Conservation (phyloP, 169 alveolate genomes). For the Ichthyophthirius multifiliis region DNA sequence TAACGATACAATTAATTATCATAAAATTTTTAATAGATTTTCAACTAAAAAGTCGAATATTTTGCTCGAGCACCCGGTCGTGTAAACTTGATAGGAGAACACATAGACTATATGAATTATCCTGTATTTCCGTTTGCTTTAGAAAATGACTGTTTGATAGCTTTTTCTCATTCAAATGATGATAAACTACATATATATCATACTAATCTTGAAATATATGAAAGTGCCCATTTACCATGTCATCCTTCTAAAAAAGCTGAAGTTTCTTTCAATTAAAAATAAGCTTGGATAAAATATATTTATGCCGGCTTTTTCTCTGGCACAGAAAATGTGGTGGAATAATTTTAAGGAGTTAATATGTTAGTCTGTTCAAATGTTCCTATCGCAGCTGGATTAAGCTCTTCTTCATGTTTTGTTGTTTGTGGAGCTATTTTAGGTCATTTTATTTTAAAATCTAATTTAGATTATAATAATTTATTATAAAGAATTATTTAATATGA, state of each 20-base stretch:
- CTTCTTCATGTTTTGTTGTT: constrained; percentile 58
- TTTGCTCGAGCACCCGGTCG: constrained; percentile 86
- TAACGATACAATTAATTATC: background rate
- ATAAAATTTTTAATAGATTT: background rate
- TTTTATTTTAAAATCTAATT: constrained; percentile 40
- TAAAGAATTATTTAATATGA: constrained; percentile 45
- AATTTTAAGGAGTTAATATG: constrained; percentile 47
- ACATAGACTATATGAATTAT: constrained; percentile 77
- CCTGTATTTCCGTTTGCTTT: constrained; percentile 80
- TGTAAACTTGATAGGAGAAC: constrained; percentile 85
- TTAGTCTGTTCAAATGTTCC: constrained; percentile 71
- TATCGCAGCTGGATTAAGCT: constrained; percentile 72
- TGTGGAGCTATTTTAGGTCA: constrained; percentile 51
- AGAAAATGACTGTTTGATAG: constrained; percentile 64
- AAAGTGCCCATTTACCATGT: background rate
- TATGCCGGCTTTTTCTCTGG: constrained; percentile 72
- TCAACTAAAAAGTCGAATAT: constrained; percentile 43
- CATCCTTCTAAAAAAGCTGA: constrained; percentile 26
- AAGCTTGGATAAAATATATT: constrained; percentile 61
- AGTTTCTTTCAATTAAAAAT: constrained; percentile 17
- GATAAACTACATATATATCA: constrained; percentile 51
- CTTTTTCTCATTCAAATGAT: constrained; percentile 36
- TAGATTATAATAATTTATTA: constrained; percentile 26
- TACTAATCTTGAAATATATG: constrained; percentile 29
- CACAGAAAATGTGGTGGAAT: constrained; percentile 25